Conservation (phyloP, 2,329 filamentous ascomycete genomes). For the Colletotrichum lindemuthianum region DNA sequence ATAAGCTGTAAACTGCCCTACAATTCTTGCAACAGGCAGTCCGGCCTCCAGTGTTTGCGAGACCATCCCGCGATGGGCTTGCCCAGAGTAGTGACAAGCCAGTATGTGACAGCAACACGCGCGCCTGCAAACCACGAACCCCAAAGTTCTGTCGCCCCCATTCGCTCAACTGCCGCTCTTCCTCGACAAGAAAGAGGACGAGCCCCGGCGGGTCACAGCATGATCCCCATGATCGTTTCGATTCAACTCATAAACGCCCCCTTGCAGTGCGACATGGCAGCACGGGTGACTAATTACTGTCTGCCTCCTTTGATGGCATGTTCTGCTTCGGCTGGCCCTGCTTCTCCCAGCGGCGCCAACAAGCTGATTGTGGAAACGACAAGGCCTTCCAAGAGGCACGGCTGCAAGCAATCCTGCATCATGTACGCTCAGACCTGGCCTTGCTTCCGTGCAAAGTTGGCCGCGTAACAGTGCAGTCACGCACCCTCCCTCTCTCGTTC, state of each 20-base stretch:
- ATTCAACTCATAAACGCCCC: too few relatives aligned
- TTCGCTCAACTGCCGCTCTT: neutral
- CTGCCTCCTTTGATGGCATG: neutral
- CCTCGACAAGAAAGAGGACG: neutral
- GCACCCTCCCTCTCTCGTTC: constrained; percentile 11
- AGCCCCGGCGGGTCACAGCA: neutral
- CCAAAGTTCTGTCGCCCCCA: constrained; percentile 1
- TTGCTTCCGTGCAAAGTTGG: constrained; percentile 26
- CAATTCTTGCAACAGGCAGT: neutral
- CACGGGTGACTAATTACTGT: too few relatives aligned
- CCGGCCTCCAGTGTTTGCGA: constrained; percentile 5
- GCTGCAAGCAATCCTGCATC: constrained; percentile 37
- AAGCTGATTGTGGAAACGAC: neutral
- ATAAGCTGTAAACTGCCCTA: too few relatives aligned
- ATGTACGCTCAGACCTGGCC: constrained; percentile 35
- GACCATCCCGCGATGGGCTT: constrained; percentile 6
- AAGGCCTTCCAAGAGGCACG: constrained; percentile 5
- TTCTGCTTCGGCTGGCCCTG: neutral
- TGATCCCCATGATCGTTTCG: too few relatives aligned
- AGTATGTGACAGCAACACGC: constrained; percentile 23
- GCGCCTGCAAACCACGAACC: constrained; percentile 7
- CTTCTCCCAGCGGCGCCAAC: constrained; percentile 5
- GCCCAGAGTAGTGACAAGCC: neutral
- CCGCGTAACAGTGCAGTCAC: constrained; percentile 12
- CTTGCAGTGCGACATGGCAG: too few relatives aligned